Evolutionary conservation across 108 stramenopile species (phyloP).

Genomic region (Discostella stelligeroides): DNA sequence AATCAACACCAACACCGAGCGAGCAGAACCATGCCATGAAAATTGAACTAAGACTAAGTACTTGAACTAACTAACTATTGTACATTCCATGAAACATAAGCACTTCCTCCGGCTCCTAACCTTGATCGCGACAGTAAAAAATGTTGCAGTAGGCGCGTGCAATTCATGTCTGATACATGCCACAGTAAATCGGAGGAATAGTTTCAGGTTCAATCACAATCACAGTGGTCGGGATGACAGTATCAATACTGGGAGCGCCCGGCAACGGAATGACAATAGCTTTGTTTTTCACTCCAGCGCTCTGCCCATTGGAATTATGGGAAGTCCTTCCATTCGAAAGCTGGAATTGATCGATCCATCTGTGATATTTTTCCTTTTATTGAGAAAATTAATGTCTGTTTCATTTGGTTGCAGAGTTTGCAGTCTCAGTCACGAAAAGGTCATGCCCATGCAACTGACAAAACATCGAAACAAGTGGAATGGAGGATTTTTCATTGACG

Average conservation of each 20-base stretch:
- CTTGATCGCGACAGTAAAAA: background rate
- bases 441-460: background rate
- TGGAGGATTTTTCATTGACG: constrained; percentile 12
- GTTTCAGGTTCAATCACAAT: constrained; percentile 1
- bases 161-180: constrained; percentile 30
- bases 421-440: background rate
- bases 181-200: background rate
- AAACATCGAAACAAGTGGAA: constrained; percentile 5
- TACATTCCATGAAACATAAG: background rate
- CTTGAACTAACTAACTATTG: too few species aligned
- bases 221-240: background rate
- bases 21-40: background rate
- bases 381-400: constrained; percentile 15
- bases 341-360: background rate
- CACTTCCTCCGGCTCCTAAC: constrained; percentile 6
- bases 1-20: too few species aligned
- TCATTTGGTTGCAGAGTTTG: constrained; percentile 1
- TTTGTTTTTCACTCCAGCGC: constrained; percentile 3
- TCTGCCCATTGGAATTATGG: constrained; percentile 2
- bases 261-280: background rate
- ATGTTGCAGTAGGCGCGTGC: constrained; percentile 25
- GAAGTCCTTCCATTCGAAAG: background rate
- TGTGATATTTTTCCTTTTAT: background rate
- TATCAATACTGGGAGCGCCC: background rate
- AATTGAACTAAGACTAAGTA: too few species aligned